phyloP scores from a whole-genome alignment of 1,284 basidiomycete genomes.

The Boletus hoseneyae region DNA sequence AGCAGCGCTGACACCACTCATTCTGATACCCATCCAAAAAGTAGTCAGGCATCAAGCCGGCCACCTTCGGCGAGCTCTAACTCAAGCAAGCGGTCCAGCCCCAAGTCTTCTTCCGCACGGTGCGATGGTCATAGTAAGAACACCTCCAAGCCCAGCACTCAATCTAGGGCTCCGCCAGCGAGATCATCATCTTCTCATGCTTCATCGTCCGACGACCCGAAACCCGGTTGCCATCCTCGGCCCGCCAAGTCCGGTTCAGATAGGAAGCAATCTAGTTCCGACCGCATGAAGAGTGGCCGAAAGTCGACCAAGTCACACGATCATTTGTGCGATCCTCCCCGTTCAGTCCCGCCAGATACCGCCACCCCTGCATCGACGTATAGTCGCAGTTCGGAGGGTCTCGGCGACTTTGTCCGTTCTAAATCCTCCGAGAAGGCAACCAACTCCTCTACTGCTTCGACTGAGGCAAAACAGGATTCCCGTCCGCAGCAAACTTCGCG shows the following conservation, averaged over 20 bases:
- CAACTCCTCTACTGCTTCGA: constrained; percentile 5
- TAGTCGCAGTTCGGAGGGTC: constrained; percentile 16
- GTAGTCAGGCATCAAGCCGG: constrained; percentile 27
- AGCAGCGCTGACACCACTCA: constrained; percentile 20
- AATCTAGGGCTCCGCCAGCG: constrained; percentile 8
- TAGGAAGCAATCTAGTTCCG: constrained; percentile 14
- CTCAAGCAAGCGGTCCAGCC: constrained; percentile 25
- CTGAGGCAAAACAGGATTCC: constrained; percentile 5
- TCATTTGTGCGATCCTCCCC: constrained; percentile 21
- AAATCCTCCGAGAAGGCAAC: constrained; percentile 15
- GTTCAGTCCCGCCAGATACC: constrained; percentile 10
- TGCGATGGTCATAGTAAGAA: constrained; percentile 12
- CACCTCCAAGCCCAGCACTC: constrained; percentile 13
- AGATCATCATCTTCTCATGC: constrained; percentile 10
- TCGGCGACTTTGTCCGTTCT: constrained; percentile 7
- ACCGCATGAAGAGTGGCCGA: constrained; percentile 16
- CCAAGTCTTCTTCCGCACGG: constrained; percentile 11
- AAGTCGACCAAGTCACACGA: constrained; percentile 24
- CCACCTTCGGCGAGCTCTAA: constrained; percentile 32
- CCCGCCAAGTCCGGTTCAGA: constrained; percentile 13
- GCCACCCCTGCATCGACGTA: constrained; percentile 10
- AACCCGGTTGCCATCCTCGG: constrained; percentile 15
- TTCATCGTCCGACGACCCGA: constrained; percentile 10
- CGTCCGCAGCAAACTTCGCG: constrained; percentile 15
- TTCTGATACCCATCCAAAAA: constrained; percentile 24